Evolutionary conservation across 2,329 filamentous ascomycete genomes (phyloP), one percentile per base, ranked within the genome.

Genomic region (Ciborinia camelliae): DNA sequence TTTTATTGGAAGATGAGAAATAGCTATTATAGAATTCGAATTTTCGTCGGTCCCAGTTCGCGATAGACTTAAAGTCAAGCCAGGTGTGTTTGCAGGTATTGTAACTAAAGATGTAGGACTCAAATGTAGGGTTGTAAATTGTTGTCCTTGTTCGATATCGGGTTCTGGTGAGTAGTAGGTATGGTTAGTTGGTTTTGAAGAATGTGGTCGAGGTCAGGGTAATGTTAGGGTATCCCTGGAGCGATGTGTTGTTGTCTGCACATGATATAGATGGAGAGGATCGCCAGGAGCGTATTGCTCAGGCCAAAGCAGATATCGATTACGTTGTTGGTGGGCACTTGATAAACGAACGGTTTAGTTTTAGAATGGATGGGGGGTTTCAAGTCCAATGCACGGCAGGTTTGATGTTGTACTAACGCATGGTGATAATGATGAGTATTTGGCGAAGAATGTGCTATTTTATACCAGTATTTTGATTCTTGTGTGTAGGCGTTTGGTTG

Each of bases 21-120:
- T 12, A 4, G 28, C 0, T 32, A 15, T n/a, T 0, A 6, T 28
- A 30, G 18, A 51, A 14, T 3, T 18, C 3, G 12, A 18, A 9
- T 51, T 1, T 15, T 32, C 28, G 8, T 20, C 7, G 26, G 3
- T 32, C 2, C 1, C 8, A n/a, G 20, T 9, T 4, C 20, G 15
- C 3, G 28, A 20, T 2, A 28, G 18, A 1, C 9, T 10, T 20
- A 4, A 28, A 50, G 26, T 9, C 7, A 6, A 3, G 7, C 26
- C 20, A 30, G 48, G 45, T 6, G 10, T 7, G 20, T 18, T 30
- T 14, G 12, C 18, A 26, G 2, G 30, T 50, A 3, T 15, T 5
- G 14, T 20, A 15, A 10, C 1, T 9, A 26, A 50, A 28, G 45
- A 10, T 51, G 15, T 18, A 30, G 7, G 26, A 51, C 1, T 32